Evolutionary conservation across 2,329 filamentous ascomycete genomes (phyloP), one percentile per base, ranked within the genome.

Genomic region (Neoascochyta sp.): DNA sequence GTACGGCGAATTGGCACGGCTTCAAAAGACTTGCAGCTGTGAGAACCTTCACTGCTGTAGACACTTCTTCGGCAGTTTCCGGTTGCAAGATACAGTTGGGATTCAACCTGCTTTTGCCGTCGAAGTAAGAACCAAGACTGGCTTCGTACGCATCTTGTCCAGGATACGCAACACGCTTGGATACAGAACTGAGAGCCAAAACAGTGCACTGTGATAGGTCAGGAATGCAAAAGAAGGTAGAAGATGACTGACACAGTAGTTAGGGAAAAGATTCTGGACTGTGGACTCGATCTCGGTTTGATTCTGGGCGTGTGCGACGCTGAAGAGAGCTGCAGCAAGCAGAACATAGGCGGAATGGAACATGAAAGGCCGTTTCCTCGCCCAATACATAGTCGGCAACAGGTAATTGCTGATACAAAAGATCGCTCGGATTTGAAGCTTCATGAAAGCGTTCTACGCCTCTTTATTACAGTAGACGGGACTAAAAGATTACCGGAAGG

Each of bases 11-110:
- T 10, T 36, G 23, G 22, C 32, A 43, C 9, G 27, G 21, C 24
- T 35, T 25, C 10, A 21, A 18, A 21, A 21, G 16, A 15, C 23
- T 24, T 7, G 27, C 27, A 3, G 28, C 12, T 4, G 11, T 27
- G 17, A 52, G 34, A 16, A 29, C 12, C 19, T 43, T 45, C 7
- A 52, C 25, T 9, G 23, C 29, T 2, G 17, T 24, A 3, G 47
- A 36, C 2, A 52, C 46, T 16, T 48, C 40, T 15, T 38, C 22
- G 4, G 42, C 29, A 12, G 16, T 34, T 3, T 15, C 19, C 13
- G 48, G 47, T 34, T 47, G 46, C 8, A 47, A 33, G 16, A 50
- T 43, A 20, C 49, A 52, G 12, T 24, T 34, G 2, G 49, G 49
- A 13, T 27, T 17, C 24, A 47, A 20, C 17, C 33, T 37, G 16